These are phyloP conservation scores for Monilinia laxa DNA, from an alignment of 2,329 filamentous ascomycete species.

Conservation along the genomic window DNA sequence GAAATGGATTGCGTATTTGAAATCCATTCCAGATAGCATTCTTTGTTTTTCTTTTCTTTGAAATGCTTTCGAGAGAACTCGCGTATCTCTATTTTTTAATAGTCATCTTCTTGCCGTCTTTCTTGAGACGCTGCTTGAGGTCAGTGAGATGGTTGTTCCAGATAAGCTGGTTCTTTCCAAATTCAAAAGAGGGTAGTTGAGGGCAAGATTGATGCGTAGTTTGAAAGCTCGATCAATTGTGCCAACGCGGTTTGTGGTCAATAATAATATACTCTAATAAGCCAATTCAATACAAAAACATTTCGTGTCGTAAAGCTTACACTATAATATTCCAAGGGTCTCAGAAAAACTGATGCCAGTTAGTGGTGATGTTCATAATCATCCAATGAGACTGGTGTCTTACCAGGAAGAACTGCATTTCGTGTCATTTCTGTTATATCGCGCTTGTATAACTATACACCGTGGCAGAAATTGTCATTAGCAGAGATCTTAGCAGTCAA, in stretches of 20 bases:
- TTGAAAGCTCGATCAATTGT: constrained; percentile 44
- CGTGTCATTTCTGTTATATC: neutral
- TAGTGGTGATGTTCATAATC: too few relatives aligned
- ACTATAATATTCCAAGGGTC: neutral
- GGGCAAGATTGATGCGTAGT: constrained; percentile 41
- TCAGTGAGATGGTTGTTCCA: constrained; percentile 24
- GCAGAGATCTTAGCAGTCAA: too few relatives aligned
- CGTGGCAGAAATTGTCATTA: too few relatives aligned
- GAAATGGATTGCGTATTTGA: constrained; percentile 39
- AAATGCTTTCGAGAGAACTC: constrained; percentile 6
- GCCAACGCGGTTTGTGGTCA: constrained; percentile 45
- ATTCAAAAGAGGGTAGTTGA: constrained; percentile 34
- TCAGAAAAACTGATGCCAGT: neutral
- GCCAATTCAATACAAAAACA: too few relatives aligned
- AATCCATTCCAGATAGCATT: constrained; percentile 35
- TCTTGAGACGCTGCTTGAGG: constrained; percentile 13
- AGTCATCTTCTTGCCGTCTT: constrained; percentile 12
- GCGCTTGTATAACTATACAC: constrained; percentile 41
- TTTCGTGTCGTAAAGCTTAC: too few relatives aligned
- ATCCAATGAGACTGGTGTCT: too few relatives aligned
- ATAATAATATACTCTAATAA: constrained; percentile 42
- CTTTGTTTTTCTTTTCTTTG: too few relatives aligned
- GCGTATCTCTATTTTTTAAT: constrained; percentile 17
- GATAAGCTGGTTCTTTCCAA: constrained; percentile 7
- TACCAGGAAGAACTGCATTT: too few relatives aligned